Conservation (phyloP, 257 asterid genomes). For the Salvia splendens region DNA sequence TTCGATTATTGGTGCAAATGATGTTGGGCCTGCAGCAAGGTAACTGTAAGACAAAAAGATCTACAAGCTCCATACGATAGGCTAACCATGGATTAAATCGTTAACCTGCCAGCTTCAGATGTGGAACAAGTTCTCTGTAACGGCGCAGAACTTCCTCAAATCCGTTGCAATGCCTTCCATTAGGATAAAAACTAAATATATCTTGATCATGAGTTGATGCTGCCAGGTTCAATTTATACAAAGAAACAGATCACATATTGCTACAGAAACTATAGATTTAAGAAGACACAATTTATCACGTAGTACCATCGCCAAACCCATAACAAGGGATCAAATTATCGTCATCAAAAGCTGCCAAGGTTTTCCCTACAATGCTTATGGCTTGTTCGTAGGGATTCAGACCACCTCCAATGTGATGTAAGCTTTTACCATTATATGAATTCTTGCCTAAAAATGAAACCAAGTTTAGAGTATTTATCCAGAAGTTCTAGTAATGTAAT, state of each 20-base stretch:
- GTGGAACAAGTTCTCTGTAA: slow-evolving; percentile 73
- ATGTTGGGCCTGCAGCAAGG: slow-evolving; percentile 71
- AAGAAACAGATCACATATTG: slow-evolving; percentile 3
- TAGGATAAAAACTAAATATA: slow-evolving; percentile 79
- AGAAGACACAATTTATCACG: slow-evolving; percentile 13
- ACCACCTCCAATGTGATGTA: slow-evolving; percentile 50
- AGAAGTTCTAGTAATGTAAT: slow-evolving; percentile 9
- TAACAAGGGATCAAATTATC: slow-evolving; percentile 63
- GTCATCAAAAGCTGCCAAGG: slow-evolving; percentile 55
- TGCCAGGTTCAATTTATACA: slow-evolving; percentile 34
- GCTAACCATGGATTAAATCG: not conserved
- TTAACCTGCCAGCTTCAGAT: slow-evolving; percentile 75
- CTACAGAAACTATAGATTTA: slow-evolving; percentile 7
- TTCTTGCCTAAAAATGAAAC: slow-evolving; percentile 40
- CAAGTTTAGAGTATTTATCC: slow-evolving; percentile 29
- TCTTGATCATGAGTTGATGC: slow-evolving; percentile 92
- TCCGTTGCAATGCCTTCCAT: slow-evolving; percentile 69
- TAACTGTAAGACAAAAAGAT: slow-evolving; percentile 20
- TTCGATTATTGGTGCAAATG: slow-evolving; percentile 89
- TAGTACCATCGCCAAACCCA: slow-evolving; percentile 58
- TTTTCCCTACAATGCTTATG: slow-evolving; percentile 56
- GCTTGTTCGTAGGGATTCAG: slow-evolving; percentile 60
- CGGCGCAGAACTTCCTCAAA: slow-evolving; percentile 78
- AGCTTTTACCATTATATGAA: slow-evolving; percentile 44
- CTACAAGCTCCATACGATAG: slow-evolving; percentile 24